phyloP scores from a whole-genome alignment of 2,329 filamentous ascomycete species.

The Stagonosporopsis vannaccii region DNA sequence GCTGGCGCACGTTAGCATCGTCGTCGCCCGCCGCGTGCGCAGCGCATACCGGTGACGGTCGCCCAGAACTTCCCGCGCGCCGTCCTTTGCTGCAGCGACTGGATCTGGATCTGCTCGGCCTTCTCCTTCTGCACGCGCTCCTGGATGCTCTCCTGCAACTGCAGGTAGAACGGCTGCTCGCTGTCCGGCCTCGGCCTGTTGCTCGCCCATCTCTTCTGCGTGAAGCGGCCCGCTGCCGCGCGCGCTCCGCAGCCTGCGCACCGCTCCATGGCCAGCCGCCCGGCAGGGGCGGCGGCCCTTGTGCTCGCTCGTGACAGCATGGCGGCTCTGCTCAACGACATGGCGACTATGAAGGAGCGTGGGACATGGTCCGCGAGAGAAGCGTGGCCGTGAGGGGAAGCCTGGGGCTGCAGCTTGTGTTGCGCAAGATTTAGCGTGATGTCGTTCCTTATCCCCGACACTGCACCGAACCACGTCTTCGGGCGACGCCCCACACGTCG shows the following conservation, averaged over 20 bases:
- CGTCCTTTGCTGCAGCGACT: constrained; percentile 34
- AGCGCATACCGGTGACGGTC: constrained; percentile 32
- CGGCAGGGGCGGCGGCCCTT: neutral
- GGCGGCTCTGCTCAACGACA: constrained; percentile 39
- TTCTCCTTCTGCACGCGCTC: constrained; percentile 66
- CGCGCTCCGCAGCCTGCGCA: constrained; percentile 15
- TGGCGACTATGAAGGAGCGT: constrained; percentile 28
- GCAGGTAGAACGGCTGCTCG: constrained; percentile 63
- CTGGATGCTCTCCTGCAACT: constrained; percentile 68
- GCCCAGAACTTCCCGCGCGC: constrained; percentile 49
- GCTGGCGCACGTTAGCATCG: constrained; percentile 48
- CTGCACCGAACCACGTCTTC: constrained; percentile 1
- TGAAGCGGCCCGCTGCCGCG: constrained; percentile 21
- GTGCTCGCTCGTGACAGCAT: constrained; percentile 23
- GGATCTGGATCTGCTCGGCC: constrained; percentile 59
- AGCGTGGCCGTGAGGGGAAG: constrained; percentile 21
- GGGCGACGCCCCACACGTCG: neutral
- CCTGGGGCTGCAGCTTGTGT: constrained; percentile 3
- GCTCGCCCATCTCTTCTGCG: constrained; percentile 49
- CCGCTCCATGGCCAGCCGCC: neutral
- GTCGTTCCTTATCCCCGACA: constrained; percentile 9
- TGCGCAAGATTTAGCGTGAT: constrained; percentile 15
- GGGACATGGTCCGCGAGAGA: constrained; percentile 19
- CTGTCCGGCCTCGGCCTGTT: constrained; percentile 28
- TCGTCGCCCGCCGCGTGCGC: neutral